Percentiles rank a stretch among this genome's conserved stretches.
These are phyloP conservation scores for Phyllosticta ampelicida DNA, from an alignment of 2,329 filamentous ascomycete genomes.

Conservation along the genomic window DNA sequence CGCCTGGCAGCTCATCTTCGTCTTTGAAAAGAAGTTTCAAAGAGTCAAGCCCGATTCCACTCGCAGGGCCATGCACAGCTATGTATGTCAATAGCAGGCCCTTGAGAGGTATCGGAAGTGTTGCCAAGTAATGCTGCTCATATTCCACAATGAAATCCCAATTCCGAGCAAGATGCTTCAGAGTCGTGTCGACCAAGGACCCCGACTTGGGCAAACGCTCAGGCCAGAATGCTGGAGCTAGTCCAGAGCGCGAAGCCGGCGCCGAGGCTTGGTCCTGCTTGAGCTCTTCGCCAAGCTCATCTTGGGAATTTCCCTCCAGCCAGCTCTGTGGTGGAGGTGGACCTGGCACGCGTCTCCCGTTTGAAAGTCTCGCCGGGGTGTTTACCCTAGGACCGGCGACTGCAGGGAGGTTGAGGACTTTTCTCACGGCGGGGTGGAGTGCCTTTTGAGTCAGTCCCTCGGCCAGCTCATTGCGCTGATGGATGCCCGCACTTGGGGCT, in stretches of 20 bases:
- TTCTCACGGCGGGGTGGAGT: conserved; percentile 34
- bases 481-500: conserved; percentile 26
- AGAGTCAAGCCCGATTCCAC: conserved; percentile 30
- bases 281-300: too few relatives aligned
- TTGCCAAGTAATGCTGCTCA: conserved; percentile 43
- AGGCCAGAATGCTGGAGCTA: background rate
- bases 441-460: conserved; percentile 31
- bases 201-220: conserved; percentile 12
- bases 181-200: conserved; percentile 40
- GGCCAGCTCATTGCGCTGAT: conserved; percentile 35
- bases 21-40: conserved; percentile 41
- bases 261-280: conserved; percentile 18
- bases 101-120: conserved; percentile 42
- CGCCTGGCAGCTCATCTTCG: conserved; percentile 22
- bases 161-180: conserved; percentile 44
- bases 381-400: conserved; percentile 36
- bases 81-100: conserved; percentile 47
- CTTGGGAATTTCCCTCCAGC: conserved; percentile 21
- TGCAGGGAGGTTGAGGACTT: conserved; percentile 35
- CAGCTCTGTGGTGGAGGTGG: conserved; percentile 38
- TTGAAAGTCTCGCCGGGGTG: conserved; percentile 16
- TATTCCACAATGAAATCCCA: conserved; percentile 49
- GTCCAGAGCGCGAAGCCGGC: conserved; percentile 3
- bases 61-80: conserved; percentile 36
- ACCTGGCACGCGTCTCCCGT: conserved; percentile 23